Percentiles rank a stretch among this genome's conserved stretches.
Evolutionary conservation across 768 basidiomycete genomes (phyloP).

Genomic region (Tricholoma terreum): DNA sequence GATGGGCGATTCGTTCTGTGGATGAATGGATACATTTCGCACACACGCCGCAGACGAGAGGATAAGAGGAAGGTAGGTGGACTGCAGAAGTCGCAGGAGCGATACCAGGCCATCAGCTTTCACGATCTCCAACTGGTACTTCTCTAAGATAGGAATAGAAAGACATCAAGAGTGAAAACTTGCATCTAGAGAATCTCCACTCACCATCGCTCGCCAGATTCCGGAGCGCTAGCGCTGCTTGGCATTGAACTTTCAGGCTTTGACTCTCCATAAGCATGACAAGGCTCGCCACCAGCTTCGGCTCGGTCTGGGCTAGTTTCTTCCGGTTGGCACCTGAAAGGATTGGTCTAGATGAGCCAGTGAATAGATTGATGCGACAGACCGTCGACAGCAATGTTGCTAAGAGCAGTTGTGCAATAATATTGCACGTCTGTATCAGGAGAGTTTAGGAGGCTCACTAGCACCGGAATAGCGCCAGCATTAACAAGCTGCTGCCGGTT

Average conservation of each 20-base stretch:
- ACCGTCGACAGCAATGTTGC: slow-evolving; percentile 98
- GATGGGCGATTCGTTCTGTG: slow-evolving; percentile 97
- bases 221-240: slow-evolving; percentile 91
- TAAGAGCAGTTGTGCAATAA: slow-evolving; percentile 97
- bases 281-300: slow-evolving; percentile 89
- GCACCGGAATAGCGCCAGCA: slow-evolving; percentile 96
- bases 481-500: slow-evolving; percentile 98
- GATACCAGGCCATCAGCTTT: slow-evolving; percentile 91
- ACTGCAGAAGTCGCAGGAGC: slow-evolving; percentile 90
- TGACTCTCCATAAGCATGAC: slow-evolving; percentile 96
- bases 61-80: slow-evolving; percentile 95
- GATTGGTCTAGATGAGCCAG: neutral
- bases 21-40: slow-evolving; percentile 98
- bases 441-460: slow-evolving; percentile 90
- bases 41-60: slow-evolving; percentile 98
- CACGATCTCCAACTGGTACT: slow-evolving; percentile 98
- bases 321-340: slow-evolving; percentile 77
- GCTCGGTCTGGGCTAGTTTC: slow-evolving; percentile 91
- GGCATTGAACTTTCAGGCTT: slow-evolving; percentile 97
- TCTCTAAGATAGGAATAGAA: slow-evolving; percentile 53
- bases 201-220: slow-evolving; percentile 96
- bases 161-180: neutral
- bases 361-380: slow-evolving; percentile 4
- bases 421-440: slow-evolving; percentile 99
- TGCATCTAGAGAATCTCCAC: slow-evolving; percentile 13